These are phyloP conservation scores for Plasmodium fragile DNA, from an alignment of 169 alveolate species.

Conservation along the genomic window DNA sequence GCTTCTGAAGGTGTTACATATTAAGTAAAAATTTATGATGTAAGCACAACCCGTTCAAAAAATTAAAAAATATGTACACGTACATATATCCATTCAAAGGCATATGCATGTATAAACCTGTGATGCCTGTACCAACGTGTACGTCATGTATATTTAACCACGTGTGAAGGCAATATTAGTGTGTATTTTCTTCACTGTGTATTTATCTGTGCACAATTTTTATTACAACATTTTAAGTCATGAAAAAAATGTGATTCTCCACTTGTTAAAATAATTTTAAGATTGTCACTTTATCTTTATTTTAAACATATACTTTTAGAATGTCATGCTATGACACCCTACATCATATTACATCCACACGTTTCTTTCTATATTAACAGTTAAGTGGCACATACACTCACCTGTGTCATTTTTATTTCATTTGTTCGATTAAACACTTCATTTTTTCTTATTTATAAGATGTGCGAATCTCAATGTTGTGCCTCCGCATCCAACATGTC, in stretches of 20 bases:
- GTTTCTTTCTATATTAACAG: conserved; percentile 6
- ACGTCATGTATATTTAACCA: not conserved
- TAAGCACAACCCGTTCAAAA: not conserved
- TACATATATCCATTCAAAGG: not conserved
- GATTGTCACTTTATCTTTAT: not conserved
- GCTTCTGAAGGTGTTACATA: not conserved
- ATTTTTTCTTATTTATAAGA: not conserved
- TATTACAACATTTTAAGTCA: not conserved
- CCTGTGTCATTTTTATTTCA: not conserved
- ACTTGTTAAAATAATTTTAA: not conserved
- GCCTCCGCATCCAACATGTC: not conserved
- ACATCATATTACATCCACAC: not conserved
- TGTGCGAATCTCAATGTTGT: not conserved
- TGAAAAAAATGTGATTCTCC: not conserved
- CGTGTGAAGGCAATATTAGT: not conserved
- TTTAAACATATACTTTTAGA: conserved; percentile 5
- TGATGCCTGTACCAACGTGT: not conserved
- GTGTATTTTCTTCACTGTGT: not conserved
- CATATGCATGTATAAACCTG: not conserved
- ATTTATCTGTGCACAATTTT: not conserved
- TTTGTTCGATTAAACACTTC: not conserved
- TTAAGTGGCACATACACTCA: conserved; percentile 6
- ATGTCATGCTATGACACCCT: not conserved
- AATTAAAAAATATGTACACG: not conserved
- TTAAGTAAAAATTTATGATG: not conserved